Evolutionary conservation across 2,329 filamentous ascomycete species (phyloP), one percentile per base, ranked within the genome.

Genomic region (Colletotrichum gloeosporioides): DNA sequence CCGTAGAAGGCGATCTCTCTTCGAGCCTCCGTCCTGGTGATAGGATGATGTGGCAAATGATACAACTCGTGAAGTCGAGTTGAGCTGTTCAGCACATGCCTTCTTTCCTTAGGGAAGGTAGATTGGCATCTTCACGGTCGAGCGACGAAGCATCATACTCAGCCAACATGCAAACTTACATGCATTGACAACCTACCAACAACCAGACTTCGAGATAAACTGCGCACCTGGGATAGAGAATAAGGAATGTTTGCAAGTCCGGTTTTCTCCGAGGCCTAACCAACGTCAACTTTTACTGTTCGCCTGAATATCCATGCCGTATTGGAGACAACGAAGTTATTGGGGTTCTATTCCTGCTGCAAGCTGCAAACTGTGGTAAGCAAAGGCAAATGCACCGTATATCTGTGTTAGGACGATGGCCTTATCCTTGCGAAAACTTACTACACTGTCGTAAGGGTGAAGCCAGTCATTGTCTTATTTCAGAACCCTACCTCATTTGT

Each of bases 401-500:
- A 12, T 49, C 10, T 6, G 10, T 7, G 18, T 22, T 22, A 1
- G 3, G 0, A 22, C 7, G 10, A 49, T 49, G 44, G 5, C 0
- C 22, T 13, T 12, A 22, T 22, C n/a, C 12, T 49, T n/a, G 10
- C 44, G 10, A 49, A 49, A 22, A 53, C 44, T 53, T 53, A 4
- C 6, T 53, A 13, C 44, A 22, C 2, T 3, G 44, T 22, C 10
- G n/a, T 53, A 13, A 53, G 18, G 6, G 44, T 1, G n/a, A 22
- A 53, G 6, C 7, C 6, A 53, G n/a, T 53, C 44, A 2, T 53
- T 1, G 4, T 53, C 44, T 53, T 4, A 53, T 53, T 13, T n/a
- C 13, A 53, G 6, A 53, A 53, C 13, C n/a, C 44, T 22, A 22
- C n/a, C 44, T 22, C 10, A 53, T 7, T 53, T 53, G 2, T 13